These are phyloP conservation scores for Chamaecyparis obtusa DNA, from an alignment of 75 land plant genomes.

Conservation along the genomic window DNA sequence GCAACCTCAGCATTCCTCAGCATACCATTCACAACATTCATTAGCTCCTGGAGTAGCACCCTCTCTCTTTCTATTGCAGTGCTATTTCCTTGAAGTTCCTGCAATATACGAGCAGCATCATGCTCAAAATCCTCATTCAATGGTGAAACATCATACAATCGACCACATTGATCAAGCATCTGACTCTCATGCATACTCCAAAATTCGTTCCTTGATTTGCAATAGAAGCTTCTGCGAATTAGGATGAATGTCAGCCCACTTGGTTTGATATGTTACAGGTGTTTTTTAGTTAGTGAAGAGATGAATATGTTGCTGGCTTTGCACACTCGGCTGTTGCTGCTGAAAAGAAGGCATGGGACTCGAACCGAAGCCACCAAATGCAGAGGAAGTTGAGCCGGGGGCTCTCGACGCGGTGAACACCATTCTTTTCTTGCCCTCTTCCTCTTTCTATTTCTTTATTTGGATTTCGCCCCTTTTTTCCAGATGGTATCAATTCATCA, in stretches of 20 bases:
- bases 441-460: neutral
- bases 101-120: slow-evolving; percentile 80
- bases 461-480: too few relatives aligned
- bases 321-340: slow-evolving; percentile 38
- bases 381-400: neutral
- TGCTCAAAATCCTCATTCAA: slow-evolving; percentile 77
- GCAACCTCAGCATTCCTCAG: slow-evolving; percentile 89
- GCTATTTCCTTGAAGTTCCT: slow-evolving; percentile 87
- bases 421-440: neutral
- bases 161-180: slow-evolving; percentile 87
- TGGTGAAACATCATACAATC: slow-evolving; percentile 77
- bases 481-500: too few relatives aligned
- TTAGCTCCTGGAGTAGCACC: slow-evolving; percentile 51
- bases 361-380: neutral
- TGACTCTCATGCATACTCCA: slow-evolving; percentile 92
- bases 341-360: neutral
- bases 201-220: slow-evolving; percentile 80
- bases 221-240: slow-evolving; percentile 85
- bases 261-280: slow-evolving; percentile 80
- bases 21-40: slow-evolving; percentile 53
- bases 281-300: slow-evolving; percentile 66
- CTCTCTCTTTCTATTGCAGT: slow-evolving; percentile 78
- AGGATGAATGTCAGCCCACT: slow-evolving; percentile 92
- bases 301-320: slow-evolving; percentile 55
- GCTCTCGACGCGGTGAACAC: neutral